phyloP scores from a whole-genome alignment of 2,329 filamentous ascomycete genomes.

The Amylocarpus encephaloides region DNA sequence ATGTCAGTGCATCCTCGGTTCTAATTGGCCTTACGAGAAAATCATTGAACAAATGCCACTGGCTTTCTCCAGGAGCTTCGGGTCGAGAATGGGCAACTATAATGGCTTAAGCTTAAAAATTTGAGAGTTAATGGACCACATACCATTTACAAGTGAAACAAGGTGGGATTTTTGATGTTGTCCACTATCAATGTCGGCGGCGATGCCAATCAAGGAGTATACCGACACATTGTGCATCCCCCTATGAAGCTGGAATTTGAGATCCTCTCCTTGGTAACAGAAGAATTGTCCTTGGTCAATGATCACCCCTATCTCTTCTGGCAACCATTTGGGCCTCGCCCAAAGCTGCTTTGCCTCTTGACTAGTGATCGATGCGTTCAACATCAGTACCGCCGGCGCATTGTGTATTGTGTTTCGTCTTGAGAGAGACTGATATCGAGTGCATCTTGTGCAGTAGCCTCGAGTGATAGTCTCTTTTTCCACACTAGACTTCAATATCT shows the following conservation, averaged over 20 bases:
- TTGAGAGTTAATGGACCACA: slow-evolving; percentile 18
- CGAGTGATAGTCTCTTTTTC: slow-evolving; percentile 83
- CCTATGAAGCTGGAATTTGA: slow-evolving; percentile 69
- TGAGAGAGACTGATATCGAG: slow-evolving; percentile 80
- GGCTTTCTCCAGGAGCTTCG: slow-evolving; percentile 52
- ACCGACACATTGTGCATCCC: slow-evolving; percentile 76
- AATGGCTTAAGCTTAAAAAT: slow-evolving; percentile 11
- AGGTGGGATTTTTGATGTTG: slow-evolving; percentile 84
- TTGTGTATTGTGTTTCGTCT: slow-evolving; percentile 79
- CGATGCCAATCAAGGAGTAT: slow-evolving; percentile 86
- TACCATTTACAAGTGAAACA: slow-evolving; percentile 84
- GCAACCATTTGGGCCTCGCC: slow-evolving; percentile 85
- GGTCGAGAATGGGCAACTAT: slow-evolving; percentile 61
- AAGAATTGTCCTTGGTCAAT: slow-evolving; percentile 87
- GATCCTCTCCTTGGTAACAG: slow-evolving; percentile 88
- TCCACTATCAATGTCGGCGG: slow-evolving; percentile 81
- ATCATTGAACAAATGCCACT: slow-evolving; percentile 97
- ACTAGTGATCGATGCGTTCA: slow-evolving; percentile 72
- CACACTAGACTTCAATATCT: slow-evolving; percentile 86
- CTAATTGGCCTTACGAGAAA: slow-evolving; percentile 81
- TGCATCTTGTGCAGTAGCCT: slow-evolving; percentile 90
- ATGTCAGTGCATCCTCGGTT: slow-evolving; percentile 77
- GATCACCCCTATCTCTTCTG: slow-evolving; percentile 88
- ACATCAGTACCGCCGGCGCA: slow-evolving; percentile 77
- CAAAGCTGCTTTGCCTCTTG: slow-evolving; percentile 74